Evolutionary conservation across 2,329 filamentous ascomycete species (phyloP).

Genomic region (Colletotrichum lindemuthianum): DNA sequence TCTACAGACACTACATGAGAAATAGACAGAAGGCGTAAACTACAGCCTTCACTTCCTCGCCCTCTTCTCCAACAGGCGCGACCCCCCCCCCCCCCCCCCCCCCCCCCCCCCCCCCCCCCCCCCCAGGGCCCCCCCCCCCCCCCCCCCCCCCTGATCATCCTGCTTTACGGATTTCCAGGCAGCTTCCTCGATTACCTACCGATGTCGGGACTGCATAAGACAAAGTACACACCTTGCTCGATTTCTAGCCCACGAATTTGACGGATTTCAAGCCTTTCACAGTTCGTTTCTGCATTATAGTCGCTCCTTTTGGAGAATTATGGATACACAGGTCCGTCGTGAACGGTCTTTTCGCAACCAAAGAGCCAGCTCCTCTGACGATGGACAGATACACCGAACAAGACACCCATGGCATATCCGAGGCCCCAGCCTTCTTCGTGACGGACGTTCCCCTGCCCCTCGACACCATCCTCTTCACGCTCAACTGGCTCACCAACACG

Average conservation of each 20-base stretch:
- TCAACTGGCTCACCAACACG: conserved; percentile 66
- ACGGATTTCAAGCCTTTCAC: conserved; percentile 3
- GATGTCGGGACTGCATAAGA: neutral
- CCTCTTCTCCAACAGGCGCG: neutral
- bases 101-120: no score
- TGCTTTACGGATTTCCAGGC: neutral
- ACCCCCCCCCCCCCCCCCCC: neutral
- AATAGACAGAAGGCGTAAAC: neutral
- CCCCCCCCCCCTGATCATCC: no score
- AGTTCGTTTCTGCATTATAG: neutral
- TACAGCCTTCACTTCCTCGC: neutral
- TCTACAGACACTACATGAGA: neutral
- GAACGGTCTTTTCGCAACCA: neutral
- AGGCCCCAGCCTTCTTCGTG: neutral
- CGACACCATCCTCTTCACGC: conserved; percentile 58
- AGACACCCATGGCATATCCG: neutral
- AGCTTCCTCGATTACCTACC: conserved; percentile 2
- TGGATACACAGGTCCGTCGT: neutral
- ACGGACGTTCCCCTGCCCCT: conserved; percentile 44
- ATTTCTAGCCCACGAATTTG: neutral
- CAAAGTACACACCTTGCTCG: neutral
- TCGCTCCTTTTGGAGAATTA: neutral
- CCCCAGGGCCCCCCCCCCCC: no score
- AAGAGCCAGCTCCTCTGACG: neutral
- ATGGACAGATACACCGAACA: neutral